Conservation (phyloP, 139 green algal genomes). For the Picochlorum sp. region DNA sequence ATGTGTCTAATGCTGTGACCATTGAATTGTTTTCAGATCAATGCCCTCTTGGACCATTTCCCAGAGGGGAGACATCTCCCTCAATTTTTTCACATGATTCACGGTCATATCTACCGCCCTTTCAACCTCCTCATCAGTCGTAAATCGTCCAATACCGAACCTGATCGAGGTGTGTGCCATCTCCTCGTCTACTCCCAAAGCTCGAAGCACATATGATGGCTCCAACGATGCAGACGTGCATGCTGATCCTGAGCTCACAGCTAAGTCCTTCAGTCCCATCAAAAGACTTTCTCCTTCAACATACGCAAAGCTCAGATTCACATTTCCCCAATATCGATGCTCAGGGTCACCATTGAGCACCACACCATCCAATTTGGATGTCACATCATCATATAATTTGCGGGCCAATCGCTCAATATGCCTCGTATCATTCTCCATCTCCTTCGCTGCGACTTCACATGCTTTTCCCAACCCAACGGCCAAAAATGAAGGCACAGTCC, state of each 20-base stretch:
- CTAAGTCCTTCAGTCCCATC: constrained; percentile 96
- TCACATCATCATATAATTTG: constrained; percentile 77
- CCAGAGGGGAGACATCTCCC: constrained; percentile 94
- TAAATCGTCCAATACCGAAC: constrained; percentile 93
- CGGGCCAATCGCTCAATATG: constrained; percentile 66
- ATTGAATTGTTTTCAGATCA: constrained; percentile 95
- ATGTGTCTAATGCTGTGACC: constrained; percentile 72
- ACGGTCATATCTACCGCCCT: constrained; percentile 71
- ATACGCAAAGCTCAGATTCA: constrained; percentile 95
- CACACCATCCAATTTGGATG: constrained; percentile 71
- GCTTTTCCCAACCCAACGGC: constrained; percentile 85
- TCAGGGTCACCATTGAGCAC: constrained; percentile 77
- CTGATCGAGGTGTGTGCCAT: constrained; percentile 88
- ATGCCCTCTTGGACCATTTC: constrained; percentile 91
- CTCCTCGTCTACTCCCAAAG: constrained; percentile 96
- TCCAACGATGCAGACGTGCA: constrained; percentile 94
- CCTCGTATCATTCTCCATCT: constrained; percentile 69
- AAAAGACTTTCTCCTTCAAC: constrained; percentile 95
- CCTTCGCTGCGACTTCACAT: constrained; percentile 63
- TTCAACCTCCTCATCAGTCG: constrained; percentile 87
- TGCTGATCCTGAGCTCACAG: constrained; percentile 78
- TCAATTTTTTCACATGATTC: constrained; percentile 84
- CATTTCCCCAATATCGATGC: constrained; percentile 43
- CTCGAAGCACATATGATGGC: constrained; percentile 93
- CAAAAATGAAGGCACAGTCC: constrained; percentile 77